A percentile compares a stretch with the other conserved stretches of the same genome.
These are phyloP conservation scores for Craterostigma plantagineum DNA, from an alignment of 257 asterid species.

Conservation along the genomic window DNA sequence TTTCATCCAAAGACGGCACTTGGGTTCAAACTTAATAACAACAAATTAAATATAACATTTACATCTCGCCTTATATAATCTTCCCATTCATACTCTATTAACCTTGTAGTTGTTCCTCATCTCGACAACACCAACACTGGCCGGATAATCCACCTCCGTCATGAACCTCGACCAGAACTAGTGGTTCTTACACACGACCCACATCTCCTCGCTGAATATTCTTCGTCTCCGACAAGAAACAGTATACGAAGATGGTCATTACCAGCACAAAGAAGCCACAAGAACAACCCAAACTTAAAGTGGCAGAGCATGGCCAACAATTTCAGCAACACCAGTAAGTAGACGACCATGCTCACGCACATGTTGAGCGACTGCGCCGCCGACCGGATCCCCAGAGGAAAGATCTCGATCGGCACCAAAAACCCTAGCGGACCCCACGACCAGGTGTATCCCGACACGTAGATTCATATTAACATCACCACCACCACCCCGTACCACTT, in stretches of 20 bases:
- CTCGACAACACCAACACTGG: no score
- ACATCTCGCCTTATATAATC: no score
- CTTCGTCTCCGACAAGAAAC: slow-evolving; percentile 1
- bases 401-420: slow-evolving; percentile 2
- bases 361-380: slow-evolving; percentile 2
- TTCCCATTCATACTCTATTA: no score
- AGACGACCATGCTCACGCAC: slow-evolving; percentile 1
- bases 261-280: slow-evolving; percentile 1
- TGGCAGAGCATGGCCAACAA: slow-evolving; percentile 3
- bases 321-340: not conserved
- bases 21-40: no score
- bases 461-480: slow-evolving; percentile 3
- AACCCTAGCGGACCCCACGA: slow-evolving; percentile 4
- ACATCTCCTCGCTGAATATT: slow-evolving; percentile 2
- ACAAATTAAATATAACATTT: no score
- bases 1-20: no score
- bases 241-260: not conserved
- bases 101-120: no score
- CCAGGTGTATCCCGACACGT: slow-evolving; percentile 4
- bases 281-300: slow-evolving; percentile 4
- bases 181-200: not conserved
- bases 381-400: slow-evolving; percentile 3
- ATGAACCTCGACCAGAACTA: slow-evolving; percentile 5
- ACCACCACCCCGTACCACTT: slow-evolving; percentile 1
- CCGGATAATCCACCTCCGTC: not conserved